Evolutionary conservation across 345 rosid genomes (phyloP), one percentile per base, ranked within the genome.

Genomic region (Citrus hindsii): DNA sequence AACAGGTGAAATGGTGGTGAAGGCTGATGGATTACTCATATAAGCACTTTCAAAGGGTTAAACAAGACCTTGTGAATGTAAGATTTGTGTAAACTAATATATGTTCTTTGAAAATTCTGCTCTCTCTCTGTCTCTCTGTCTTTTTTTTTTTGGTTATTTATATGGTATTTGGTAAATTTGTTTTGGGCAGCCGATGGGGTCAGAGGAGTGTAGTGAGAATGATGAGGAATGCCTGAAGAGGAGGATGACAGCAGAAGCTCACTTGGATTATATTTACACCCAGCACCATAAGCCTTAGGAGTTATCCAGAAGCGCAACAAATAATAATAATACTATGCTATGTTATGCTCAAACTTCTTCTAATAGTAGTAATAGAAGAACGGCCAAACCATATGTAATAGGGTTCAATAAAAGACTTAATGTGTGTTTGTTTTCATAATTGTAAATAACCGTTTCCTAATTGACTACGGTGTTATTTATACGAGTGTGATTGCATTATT

Each of bases 211-310:
- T 69, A 76, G 76, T 10, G 91, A 84, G 40, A 64, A 68, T 40
- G 92, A 87, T 66, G 92, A 89, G 79, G 93, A 89, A 73, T 93
- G 93, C 79, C 7, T 80, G 78, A 82, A 85, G 78, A 85, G 93
- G 84, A 92, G 97, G 83, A 81, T 90, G 90, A 78, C 84, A 27
- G 88, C 89, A 51, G 97, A 92, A 25, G 89, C 97, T 77, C 97
- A 92, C 84, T 84, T 94, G 83, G 97, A 93, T 82, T 93, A 93
- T 81, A 90, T 93, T 61, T 93, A 93, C 88, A 93, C 94, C 67
- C 94, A 93, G 80, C 64, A 81, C 42, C 93, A 88, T 22, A 84
- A 86, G 73, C 92, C 89, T 70, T 89, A 76, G 69, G 51, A 46
- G 51, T 21, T 4, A 18, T 53, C 58, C 58, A 18, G 22, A 0